Conservation (phyloP, 1,139 yeast genomes). For the Hyphopichia burtonii region DNA sequence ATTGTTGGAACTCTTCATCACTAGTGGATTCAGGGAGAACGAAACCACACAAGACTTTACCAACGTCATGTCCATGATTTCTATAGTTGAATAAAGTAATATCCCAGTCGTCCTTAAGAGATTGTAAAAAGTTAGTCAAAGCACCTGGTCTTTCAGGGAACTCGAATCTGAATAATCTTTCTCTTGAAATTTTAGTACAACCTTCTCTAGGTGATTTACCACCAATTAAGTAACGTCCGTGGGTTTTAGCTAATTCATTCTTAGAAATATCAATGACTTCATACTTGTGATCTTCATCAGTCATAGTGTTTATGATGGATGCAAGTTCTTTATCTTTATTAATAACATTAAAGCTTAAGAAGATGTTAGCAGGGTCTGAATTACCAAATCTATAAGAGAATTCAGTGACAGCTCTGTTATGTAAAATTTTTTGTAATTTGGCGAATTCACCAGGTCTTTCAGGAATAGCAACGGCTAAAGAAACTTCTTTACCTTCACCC, state of each 20-base stretch:
- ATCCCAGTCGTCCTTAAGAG: conserved; percentile 81
- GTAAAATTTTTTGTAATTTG: conserved; percentile 67
- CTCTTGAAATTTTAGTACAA: conserved; percentile 51
- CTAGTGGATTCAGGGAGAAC: conserved; percentile 74
- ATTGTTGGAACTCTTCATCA: conserved; percentile 59
- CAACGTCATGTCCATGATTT: conserved; percentile 94
- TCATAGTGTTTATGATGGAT: conserved; percentile 39
- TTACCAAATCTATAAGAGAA: conserved; percentile 78
- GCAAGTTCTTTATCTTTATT: conserved; percentile 61
- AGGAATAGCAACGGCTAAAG: conserved; percentile 85
- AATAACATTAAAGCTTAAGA: conserved; percentile 80
- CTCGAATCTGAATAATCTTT: conserved; percentile 79
- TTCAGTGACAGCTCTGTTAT: conserved; percentile 90
- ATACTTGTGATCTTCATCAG: conserved; percentile 43
- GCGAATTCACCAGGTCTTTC: conserved; percentile 90
- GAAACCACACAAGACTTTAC: conserved; percentile 87
- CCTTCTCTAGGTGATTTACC: conserved; percentile 62
- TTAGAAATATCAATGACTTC: conserved; percentile 82
- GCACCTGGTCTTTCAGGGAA: conserved; percentile 99
- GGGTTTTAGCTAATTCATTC: conserved; percentile 92
- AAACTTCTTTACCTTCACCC: conserved; percentile 97
- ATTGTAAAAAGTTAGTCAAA: conserved; percentile 69
- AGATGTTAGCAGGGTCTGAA: conserved; percentile 67
- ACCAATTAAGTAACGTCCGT: conserved; percentile 94
- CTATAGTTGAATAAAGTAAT: conserved; percentile 93